phyloP scores from a whole-genome alignment of 2,329 filamentous ascomycete species.

The Thielaviopsis euricoi region DNA sequence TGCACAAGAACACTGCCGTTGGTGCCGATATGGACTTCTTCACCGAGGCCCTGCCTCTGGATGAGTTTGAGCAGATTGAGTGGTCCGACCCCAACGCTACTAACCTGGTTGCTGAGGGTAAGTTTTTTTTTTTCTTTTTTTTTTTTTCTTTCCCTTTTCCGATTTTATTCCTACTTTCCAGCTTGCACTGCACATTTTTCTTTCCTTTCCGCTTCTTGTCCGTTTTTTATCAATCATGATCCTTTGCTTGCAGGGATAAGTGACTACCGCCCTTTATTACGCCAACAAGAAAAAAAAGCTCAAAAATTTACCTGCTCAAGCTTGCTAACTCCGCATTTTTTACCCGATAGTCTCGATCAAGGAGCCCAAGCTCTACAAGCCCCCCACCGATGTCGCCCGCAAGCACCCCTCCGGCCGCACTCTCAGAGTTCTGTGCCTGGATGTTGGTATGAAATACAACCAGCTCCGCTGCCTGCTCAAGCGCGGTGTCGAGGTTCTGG shows the following conservation, averaged over 20 bases:
- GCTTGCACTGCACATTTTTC: not conserved
- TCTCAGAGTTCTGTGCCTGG: conserved; percentile 77
- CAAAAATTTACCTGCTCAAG: too few relatives aligned
- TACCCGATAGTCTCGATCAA: conserved; percentile 63
- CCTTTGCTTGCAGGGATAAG: not conserved
- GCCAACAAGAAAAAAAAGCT: not conserved
- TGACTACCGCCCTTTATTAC: not conserved
- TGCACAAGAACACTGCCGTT: conserved; percentile 36
- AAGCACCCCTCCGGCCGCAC: conserved; percentile 78
- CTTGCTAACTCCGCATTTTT: conserved; percentile 22
- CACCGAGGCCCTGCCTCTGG: conserved; percentile 18
- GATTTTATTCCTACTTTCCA: too few relatives aligned
- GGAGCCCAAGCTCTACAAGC: conserved; percentile 70
- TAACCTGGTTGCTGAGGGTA: conserved; percentile 90
- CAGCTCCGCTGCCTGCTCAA: conserved; percentile 85
- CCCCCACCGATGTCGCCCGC: conserved; percentile 51
- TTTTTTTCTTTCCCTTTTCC: too few relatives aligned
- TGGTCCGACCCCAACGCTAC: conserved; percentile 87
- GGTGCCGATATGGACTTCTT: conserved; percentile 9
- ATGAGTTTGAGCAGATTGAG: conserved; percentile 59
- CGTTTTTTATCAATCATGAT: not conserved
- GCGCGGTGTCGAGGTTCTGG: conserved; percentile 82
- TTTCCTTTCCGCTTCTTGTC: too few relatives aligned
- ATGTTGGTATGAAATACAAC: conserved; percentile 97
- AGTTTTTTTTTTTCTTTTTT: conserved; percentile 24